A percentile compares a stretch with the other conserved stretches of the same genome.
Evolutionary conservation across 2,329 filamentous ascomycete genomes (phyloP).

Genomic region (Pseudogymnoascus sp.): DNA sequence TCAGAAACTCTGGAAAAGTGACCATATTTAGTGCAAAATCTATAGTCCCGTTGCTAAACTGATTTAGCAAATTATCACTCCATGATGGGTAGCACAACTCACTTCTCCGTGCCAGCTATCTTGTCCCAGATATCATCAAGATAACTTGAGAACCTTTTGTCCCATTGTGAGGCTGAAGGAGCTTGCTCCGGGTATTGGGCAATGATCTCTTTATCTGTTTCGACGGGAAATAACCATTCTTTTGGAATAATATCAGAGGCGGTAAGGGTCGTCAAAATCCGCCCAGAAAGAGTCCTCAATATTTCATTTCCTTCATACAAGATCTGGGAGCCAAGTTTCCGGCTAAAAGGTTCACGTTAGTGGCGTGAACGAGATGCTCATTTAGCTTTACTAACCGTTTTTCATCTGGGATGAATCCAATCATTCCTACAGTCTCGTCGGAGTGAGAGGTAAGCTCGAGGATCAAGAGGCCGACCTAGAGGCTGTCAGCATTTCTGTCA

Average conservation of each 20-base stretch:
- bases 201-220: background rate
- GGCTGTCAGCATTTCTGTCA: background rate
- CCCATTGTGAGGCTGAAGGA: conserved; percentile 11
- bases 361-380: background rate
- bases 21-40: conserved; percentile 1
- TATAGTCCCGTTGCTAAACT: background rate
- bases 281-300: background rate
- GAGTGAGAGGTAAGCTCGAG: background rate
- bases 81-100: background rate
- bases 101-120: background rate
- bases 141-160: conserved; percentile 3
- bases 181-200: background rate
- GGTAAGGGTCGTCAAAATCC: background rate
- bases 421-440: background rate
- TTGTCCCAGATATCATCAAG: conserved; percentile 4
- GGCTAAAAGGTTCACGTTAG: background rate
- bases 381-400: background rate
- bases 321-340: conserved; percentile 3
- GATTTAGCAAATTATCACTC: background rate
- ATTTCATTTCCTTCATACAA: conserved; percentile 6
- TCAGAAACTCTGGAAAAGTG: background rate
- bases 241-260: background rate
- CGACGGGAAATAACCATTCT: background rate
- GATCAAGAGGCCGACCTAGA: background rate
- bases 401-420: background rate